Percentiles rank a stretch among this genome's conserved stretches.
These are phyloP conservation scores for Escallonia herrerae DNA, from an alignment of 129 eudicot genomes.

Conservation along the genomic window DNA sequence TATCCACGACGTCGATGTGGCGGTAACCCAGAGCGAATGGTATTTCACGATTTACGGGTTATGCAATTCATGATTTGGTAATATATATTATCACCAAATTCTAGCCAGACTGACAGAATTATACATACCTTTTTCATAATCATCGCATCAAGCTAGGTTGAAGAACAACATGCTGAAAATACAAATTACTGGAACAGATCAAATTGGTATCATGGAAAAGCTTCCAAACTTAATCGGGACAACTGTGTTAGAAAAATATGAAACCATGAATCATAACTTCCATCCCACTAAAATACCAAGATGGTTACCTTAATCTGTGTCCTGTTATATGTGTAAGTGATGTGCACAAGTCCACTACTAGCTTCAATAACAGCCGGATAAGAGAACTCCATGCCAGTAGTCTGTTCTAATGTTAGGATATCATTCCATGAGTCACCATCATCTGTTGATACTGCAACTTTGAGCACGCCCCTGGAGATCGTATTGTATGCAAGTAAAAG, in stretches of 20 bases:
- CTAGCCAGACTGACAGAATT: neutral
- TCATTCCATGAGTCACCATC: constrained; percentile 82
- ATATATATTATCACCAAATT: neutral
- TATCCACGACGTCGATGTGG: too few species aligned
- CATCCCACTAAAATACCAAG: neutral
- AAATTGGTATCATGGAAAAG: neutral
- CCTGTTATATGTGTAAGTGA: constrained; percentile 77
- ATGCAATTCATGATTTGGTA: too few species aligned
- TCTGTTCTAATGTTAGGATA: constrained; percentile 56
- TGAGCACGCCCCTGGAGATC: constrained; percentile 60
- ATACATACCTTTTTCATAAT: neutral
- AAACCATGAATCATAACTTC: neutral
- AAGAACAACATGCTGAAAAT: constrained; percentile 51
- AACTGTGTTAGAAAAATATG: neutral
- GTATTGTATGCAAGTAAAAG: constrained; percentile 76
- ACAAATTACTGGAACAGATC: neutral
- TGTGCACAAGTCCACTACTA: constrained; percentile 60
- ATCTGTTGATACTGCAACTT: constrained; percentile 54
- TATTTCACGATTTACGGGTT: too few species aligned
- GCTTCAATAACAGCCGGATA: constrained; percentile 85
- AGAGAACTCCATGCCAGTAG: constrained; percentile 73
- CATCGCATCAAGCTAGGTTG: constrained; percentile 23
- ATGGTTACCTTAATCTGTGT: constrained; percentile 69
- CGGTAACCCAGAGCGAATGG: too few species aligned
- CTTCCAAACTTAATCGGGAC: neutral